Percentiles rank a stretch among this genome's conserved stretches.
Conservation (phyloP, 1,139 yeast species). For the Petasospora rhodanensis region DNA sequence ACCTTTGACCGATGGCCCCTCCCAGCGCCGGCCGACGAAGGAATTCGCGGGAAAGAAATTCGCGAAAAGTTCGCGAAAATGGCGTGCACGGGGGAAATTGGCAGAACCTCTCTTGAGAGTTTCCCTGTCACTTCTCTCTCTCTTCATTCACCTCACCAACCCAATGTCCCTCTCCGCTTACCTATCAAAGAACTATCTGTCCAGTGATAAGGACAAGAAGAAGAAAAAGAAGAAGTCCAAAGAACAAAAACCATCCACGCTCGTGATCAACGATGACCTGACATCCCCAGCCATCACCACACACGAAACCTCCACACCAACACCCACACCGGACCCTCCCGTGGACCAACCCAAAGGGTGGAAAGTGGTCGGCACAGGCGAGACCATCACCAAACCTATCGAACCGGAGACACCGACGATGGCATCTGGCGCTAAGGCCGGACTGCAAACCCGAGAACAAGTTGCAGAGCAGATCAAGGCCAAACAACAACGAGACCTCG, state of each 20-base stretch:
- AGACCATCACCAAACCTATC: conserved; percentile 5
- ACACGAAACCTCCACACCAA: no score
- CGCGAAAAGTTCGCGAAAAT: no score
- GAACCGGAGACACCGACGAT: conserved; percentile 19
- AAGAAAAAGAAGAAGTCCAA: conserved; percentile 11
- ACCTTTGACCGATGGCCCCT: no score
- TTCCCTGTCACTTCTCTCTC: no score
- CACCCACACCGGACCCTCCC: conserved; percentile 2
- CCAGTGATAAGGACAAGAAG: conserved; percentile 28
- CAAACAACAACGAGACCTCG: conserved; percentile 26
- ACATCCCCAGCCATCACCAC: no score
- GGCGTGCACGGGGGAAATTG: neutral
- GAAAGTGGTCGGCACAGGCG: conserved; percentile 29
- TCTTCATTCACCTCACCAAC: no score
- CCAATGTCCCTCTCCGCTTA: conserved; percentile 49
- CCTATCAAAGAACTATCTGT: conserved; percentile 43
- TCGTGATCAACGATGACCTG: no score
- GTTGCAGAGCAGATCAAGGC: conserved; percentile 32
- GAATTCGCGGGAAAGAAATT: no score
- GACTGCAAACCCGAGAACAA: conserved; percentile 41
- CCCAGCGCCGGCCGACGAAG: no score
- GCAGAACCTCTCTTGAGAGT: neutral
- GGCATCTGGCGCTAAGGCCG: conserved; percentile 40
- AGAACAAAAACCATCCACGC: conserved; percentile 1
- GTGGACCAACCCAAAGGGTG: conserved; percentile 21